Evolutionary conservation across 2,329 filamentous ascomycete species (phyloP).

Genomic region (Apiospora hydei): DNA sequence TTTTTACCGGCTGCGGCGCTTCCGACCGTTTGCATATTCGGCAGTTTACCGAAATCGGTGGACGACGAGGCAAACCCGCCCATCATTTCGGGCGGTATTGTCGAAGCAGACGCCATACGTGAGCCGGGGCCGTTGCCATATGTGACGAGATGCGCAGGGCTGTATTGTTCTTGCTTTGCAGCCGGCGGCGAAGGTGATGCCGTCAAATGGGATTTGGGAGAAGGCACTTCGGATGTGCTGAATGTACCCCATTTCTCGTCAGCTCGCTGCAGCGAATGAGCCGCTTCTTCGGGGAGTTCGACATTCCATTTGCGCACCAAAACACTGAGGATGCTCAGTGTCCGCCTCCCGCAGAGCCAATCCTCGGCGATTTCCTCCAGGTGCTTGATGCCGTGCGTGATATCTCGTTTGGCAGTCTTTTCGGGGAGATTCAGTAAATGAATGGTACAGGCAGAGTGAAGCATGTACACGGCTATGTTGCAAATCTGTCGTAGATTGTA

Average conservation of each 20-base stretch:
- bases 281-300: conserved; percentile 84
- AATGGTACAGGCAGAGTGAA: conserved; percentile 92
- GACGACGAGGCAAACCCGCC: conserved; percentile 34
- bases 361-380: conserved; percentile 95
- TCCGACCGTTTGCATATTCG: conserved; percentile 31
- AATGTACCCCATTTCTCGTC: conserved; percentile 82
- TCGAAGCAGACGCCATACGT: background rate
- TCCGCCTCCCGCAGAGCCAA: conserved; percentile 89
- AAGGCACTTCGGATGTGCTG: conserved; percentile 66
- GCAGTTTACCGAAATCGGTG: conserved; percentile 23
- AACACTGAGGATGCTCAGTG: conserved; percentile 83
- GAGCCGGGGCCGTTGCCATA: background rate
- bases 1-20: conserved; percentile 34
- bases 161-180: conserved; percentile 33
- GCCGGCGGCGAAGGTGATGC: conserved; percentile 37
- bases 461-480: conserved; percentile 95
- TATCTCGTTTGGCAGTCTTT: conserved; percentile 87
- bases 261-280: conserved; percentile 75
- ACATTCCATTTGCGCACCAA: conserved; percentile 90
- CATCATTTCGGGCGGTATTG: conserved; percentile 30
- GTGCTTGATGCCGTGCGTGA: conserved; percentile 88
- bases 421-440: conserved; percentile 93
- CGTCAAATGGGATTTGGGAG: conserved; percentile 49
- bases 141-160: background rate
- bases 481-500: conserved; percentile 93